Base-by-base conservation (phyloP, 2,329 filamentous ascomycete species). In the Trichoderma sp. region DNA sequence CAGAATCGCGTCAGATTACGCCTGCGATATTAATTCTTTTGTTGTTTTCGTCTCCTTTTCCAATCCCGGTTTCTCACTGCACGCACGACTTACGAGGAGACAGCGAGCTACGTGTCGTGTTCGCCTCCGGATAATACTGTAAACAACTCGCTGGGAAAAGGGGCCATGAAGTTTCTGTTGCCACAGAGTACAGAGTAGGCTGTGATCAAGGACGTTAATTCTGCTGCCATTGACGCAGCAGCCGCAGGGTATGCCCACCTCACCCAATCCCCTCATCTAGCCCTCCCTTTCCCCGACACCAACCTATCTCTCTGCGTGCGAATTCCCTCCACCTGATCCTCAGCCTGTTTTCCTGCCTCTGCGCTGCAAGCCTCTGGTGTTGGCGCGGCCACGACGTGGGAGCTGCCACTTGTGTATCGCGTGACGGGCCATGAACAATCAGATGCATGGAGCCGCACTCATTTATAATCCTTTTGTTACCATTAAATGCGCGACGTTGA, bases 161-260 rank as follows among this genome's bases (percentile, higher is more conserved):
- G 58, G 47, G 63, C 63, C 48, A 69, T 69, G 61, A 67, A 63
- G 57, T 62, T 59, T 56, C 65, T 51, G 63, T 64, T 57, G 63
- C 64, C 63, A 47, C 60, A 21, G 50, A 63, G 60, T 39, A 63
- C 60, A 63, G 60, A 63, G 60, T 63, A 63, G 65, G 59, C 62
- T 52, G 68, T 62, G 72, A 72, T 60, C 70, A 72, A 26, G 68
- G 68, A 39, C 39, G 5, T 39, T 69, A 55, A 47, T 71, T 55
- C 67, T 68, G 62, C 65, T 63, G 67, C 66, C 69, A 68, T 66
- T 69, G 67, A 61, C 69, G 60, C 68, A 69, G 69, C 56, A 63
- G 62, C 69, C 71, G 70, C 70, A 74, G 75, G 74, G 75, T 76
- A 76, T 76, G 75, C 71, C 68, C 45, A 68, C 67, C 60, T 56